Evolutionary conservation across 2,329 filamentous ascomycete genomes (phyloP).

Genomic region (Pseudopyricularia cyperi): DNA sequence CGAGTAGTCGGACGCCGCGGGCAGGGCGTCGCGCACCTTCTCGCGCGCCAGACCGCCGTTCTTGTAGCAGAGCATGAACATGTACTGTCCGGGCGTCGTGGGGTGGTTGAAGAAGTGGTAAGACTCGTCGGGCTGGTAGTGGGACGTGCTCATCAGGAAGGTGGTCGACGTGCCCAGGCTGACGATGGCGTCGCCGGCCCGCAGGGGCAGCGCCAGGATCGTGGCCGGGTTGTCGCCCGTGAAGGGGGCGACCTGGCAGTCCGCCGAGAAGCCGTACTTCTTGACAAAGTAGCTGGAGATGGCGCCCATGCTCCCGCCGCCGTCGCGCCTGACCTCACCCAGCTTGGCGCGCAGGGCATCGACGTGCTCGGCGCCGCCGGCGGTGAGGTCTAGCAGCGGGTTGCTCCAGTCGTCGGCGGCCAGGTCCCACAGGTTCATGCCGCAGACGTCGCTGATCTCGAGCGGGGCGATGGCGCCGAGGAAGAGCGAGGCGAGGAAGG

Average conservation of each 20-base stretch:
- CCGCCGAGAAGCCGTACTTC: slow-evolving; percentile 62
- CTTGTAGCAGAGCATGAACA: slow-evolving; percentile 99
- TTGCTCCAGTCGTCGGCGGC: slow-evolving; percentile 60
- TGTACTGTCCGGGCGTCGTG: slow-evolving; percentile 79
- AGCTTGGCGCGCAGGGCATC: slow-evolving; percentile 62
- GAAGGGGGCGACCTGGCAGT: slow-evolving; percentile 71
- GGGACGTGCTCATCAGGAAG: slow-evolving; percentile 92
- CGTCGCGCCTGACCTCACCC: slow-evolving; percentile 67
- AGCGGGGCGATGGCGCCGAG: slow-evolving; percentile 76
- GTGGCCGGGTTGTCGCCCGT: slow-evolving; percentile 96
- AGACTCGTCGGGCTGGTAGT: slow-evolving; percentile 75
- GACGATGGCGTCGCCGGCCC: slow-evolving; percentile 83
- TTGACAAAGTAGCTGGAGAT: slow-evolving; percentile 68
- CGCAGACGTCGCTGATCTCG: slow-evolving; percentile 88
- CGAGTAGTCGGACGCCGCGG: slow-evolving; percentile 19
- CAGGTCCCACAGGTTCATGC: slow-evolving; percentile 96
- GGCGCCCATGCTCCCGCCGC: slow-evolving; percentile 62
- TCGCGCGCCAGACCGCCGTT: slow-evolving; percentile 92
- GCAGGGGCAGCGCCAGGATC: slow-evolving; percentile 79
- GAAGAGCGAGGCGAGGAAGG: slow-evolving; percentile 84
- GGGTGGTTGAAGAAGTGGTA: slow-evolving; percentile 99
- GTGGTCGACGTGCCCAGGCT: slow-evolving; percentile 92
- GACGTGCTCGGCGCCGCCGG: slow-evolving; percentile 44
- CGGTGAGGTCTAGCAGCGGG: slow-evolving; percentile 60
- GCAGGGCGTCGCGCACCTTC: slow-evolving; percentile 71